Base-by-base conservation (phyloP, 257 asterid genomes). In the Lantana camara region DNA sequence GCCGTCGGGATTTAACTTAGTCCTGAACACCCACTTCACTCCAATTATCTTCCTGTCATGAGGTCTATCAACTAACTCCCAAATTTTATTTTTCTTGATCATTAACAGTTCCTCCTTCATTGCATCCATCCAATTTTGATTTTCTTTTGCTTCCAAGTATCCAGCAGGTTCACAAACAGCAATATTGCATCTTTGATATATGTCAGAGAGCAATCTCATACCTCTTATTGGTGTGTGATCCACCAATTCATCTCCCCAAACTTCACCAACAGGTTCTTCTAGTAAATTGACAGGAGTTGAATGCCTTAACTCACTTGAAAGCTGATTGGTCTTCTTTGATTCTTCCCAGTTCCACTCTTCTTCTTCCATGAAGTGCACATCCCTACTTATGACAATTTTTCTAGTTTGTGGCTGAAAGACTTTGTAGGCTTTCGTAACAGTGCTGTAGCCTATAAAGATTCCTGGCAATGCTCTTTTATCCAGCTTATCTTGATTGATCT, bases 171-270 rank as follows among this genome's bases (percentile, higher is more conserved):
- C 63, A 47, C 17, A 22, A 5, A 73, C 0, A 4, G 2, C 35
- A 7, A 66, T 3, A 23, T 60, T 67, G 16, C 64, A 49, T 44
- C 61, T 73, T 46, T 41, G 40, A 46, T 73, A 73, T 14, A 73
- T 21, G 5, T 62, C n/a, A 34, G 11, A 37, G 1, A 55, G 57
- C 15, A 24, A 2, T 47, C 57, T 53, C 3, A 35, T 29, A 5
- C 64, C 57, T 29, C 48, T 55, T 4, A 44, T 24, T 3, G 44
- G 55, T 15, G 11, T 15, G 14, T 67, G 49, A 15, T 67, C 47
- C 1, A 15, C 24, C 9, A 16, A 15, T 1, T 23, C 70, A 38
- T 21, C 19, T 22, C 10, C 46, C 14, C 17, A 4, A 42, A 15
- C 13, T 27, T 41, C 47, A 41, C 16, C 17, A 41, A 12, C n/a